Percentiles rank a stretch among this genome's conserved stretches.
Evolutionary conservation across 2,329 filamentous ascomycete species (phyloP).

Genomic region (Onygenales sp.): DNA sequence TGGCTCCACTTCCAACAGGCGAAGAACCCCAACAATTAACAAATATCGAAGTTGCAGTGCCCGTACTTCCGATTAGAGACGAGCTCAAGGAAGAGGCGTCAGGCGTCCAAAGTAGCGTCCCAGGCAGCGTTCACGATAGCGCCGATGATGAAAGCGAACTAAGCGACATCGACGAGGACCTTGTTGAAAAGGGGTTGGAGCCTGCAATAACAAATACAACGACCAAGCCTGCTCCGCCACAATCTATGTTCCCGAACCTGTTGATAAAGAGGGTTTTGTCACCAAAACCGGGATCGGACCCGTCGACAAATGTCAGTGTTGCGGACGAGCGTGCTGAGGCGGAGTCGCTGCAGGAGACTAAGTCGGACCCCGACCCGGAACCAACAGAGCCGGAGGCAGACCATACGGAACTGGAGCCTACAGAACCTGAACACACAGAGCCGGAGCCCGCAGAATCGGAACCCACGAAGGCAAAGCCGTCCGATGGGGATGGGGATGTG

Average conservation of each 20-base stretch:
- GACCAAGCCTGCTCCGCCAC: background rate
- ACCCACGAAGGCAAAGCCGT: background rate
- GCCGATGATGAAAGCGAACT: constrained; percentile 62
- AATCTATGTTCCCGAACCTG: constrained; percentile 8
- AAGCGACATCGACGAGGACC: constrained; percentile 52
- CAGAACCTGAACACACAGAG: too few species aligned
- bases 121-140: constrained; percentile 54
- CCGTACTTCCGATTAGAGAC: constrained; percentile 35
- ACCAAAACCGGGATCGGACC: constrained; percentile 10
- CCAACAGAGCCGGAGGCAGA: background rate
- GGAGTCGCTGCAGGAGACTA: constrained; percentile 9
- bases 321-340: constrained; percentile 3
- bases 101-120: constrained; percentile 41
- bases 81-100: constrained; percentile 31
- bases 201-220: background rate
- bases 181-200: constrained; percentile 3
- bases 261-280: constrained; percentile 7
- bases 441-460: background rate
- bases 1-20: constrained; percentile 2
- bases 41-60: background rate
- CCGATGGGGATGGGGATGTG: background rate
- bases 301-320: constrained; percentile 11
- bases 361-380: constrained; percentile 2
- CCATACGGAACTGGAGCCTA: too few species aligned
- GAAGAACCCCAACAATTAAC: background rate